These are phyloP conservation scores for Citrus glauca DNA, from an alignment of 345 rosid genomes.

Conservation along the genomic window DNA sequence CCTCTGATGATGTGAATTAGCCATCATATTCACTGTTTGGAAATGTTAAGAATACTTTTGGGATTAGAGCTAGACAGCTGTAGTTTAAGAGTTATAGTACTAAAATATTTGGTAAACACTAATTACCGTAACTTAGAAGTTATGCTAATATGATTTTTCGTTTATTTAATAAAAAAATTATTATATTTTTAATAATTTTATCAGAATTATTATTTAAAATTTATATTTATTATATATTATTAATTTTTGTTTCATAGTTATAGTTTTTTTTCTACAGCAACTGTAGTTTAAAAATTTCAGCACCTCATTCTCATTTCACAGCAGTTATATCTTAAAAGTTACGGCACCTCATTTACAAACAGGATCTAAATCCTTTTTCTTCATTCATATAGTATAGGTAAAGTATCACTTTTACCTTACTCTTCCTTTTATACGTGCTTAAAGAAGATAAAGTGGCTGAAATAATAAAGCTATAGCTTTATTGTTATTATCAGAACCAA, in stretches of 20 bases:
- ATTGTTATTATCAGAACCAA: background rate
- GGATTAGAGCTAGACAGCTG: too few relatives aligned
- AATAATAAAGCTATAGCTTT: background rate
- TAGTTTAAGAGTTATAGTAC: too few relatives aligned
- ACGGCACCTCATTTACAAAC: accelerated
- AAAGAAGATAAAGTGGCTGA: background rate
- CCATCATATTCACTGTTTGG: background rate
- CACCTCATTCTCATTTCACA: accelerated
- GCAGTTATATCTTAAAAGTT: accelerated
- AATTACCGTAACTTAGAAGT: accelerated
- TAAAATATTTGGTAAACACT: too few relatives aligned
- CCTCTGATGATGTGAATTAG: background rate
- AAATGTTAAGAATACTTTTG: background rate
- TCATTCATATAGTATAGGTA: background rate
- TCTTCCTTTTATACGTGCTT: too few relatives aligned
- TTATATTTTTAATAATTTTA: too few relatives aligned
- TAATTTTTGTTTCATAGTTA: too few relatives aligned
- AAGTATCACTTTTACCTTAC: background rate
- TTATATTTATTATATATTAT: too few relatives aligned
- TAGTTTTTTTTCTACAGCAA: too few relatives aligned
- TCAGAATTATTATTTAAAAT: too few relatives aligned
- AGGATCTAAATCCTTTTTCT: background rate
- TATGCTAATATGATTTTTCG: too few relatives aligned
- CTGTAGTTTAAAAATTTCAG: too few relatives aligned
- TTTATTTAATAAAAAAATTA: too few relatives aligned